These are phyloP conservation scores for Botrytis hyacinthi DNA, from an alignment of 2,329 filamentous ascomycete genomes.

Conservation along the genomic window DNA sequence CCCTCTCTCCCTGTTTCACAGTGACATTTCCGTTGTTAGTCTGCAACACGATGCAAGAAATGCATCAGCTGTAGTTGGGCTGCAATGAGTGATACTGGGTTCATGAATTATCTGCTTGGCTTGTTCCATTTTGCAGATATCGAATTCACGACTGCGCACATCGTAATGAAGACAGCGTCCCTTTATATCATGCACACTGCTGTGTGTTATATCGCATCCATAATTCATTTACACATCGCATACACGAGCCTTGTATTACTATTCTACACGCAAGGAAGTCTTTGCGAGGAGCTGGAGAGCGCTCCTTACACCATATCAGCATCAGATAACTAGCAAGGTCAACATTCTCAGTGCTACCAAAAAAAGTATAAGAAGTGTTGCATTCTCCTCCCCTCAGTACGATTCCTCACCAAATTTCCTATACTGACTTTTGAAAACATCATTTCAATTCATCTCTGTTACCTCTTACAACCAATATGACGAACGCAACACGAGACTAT, in stretches of 20 bases:
- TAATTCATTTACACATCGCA: neutral
- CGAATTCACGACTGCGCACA: neutral
- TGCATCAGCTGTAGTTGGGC: neutral
- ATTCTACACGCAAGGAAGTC: neutral
- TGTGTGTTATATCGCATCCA: neutral
- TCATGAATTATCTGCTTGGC: neutral
- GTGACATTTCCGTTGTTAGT: neutral
- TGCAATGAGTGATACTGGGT: neutral
- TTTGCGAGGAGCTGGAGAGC: neutral
- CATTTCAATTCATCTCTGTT: neutral
- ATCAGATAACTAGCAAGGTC: neutral
- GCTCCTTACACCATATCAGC: neutral
- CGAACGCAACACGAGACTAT: constrained; percentile 5
- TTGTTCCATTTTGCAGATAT: neutral
- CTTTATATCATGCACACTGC: neutral
- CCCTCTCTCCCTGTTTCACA: neutral
- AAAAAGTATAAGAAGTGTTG: constrained; percentile 1
- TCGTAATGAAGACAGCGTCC: neutral
- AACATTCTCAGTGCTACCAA: neutral
- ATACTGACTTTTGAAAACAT: neutral
- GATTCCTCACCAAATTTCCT: neutral
- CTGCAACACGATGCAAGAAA: neutral
- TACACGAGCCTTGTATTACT: neutral
- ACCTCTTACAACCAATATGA: neutral
- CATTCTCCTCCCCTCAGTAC: neutral